Evolutionary conservation across 2,329 filamentous ascomycete species (phyloP).

Genomic region (Sporothrix dimorphospora): DNA sequence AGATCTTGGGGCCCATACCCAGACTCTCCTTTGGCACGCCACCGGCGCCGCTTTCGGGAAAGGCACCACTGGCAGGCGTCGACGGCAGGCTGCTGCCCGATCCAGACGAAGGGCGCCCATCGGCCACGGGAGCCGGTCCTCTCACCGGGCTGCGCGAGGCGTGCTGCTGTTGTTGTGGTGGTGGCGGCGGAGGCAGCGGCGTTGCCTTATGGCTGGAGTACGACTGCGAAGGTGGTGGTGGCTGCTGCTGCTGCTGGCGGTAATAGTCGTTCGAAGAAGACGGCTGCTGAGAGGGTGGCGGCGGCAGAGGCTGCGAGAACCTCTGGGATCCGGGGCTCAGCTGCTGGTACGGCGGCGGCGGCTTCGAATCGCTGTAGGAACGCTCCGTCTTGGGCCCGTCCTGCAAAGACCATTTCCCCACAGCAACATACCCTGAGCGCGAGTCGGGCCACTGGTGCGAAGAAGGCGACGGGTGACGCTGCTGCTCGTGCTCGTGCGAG

Average conservation of each 20-base stretch:
- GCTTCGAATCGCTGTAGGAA: not conserved
- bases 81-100: not conserved
- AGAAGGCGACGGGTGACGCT: not conserved
- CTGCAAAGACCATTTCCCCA: slow-evolving; percentile 26
- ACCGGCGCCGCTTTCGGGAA: slow-evolving; percentile 46
- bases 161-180: not conserved
- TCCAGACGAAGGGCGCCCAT: slow-evolving; percentile 2
- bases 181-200: not conserved
- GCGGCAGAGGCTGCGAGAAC: slow-evolving; percentile 20
- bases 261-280: slow-evolving; percentile 7
- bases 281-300: not conserved
- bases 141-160: slow-evolving; percentile 10
- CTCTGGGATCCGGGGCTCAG: not conserved
- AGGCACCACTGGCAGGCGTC: slow-evolving; percentile 28
- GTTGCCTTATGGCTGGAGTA: slow-evolving; percentile 5
- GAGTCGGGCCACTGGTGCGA: slow-evolving; percentile 25
- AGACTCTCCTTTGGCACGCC: slow-evolving; percentile 56
- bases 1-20: slow-evolving; percentile 63
- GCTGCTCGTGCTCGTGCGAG: slow-evolving; percentile 20
- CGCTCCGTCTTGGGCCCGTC: not conserved
- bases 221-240: not conserved
- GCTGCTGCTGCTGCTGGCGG: slow-evolving; percentile 6
- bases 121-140: not conserved
- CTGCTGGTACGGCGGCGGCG: slow-evolving; percentile 1
- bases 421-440: slow-evolving; percentile 26